phyloP scores from a whole-genome alignment of 2,329 filamentous ascomycete genomes.

The Zymoseptoria tritici region DNA sequence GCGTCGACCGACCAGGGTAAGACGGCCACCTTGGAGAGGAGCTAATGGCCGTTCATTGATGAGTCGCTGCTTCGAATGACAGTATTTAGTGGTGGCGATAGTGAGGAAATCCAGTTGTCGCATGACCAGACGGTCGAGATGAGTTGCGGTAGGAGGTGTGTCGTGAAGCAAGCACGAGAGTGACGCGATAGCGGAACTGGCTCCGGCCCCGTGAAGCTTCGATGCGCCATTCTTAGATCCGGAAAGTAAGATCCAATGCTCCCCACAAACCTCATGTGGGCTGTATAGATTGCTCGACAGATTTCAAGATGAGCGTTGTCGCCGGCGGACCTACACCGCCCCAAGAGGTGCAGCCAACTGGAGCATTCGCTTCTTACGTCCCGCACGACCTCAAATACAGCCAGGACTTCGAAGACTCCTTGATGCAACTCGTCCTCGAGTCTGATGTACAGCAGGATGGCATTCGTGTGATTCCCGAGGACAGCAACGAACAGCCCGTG shows the following conservation, averaged over 20 bases:
- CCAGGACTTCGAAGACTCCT: constrained; percentile 38
- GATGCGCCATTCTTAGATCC: background rate
- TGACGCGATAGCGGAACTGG: background rate
- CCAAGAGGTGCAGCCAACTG: constrained; percentile 15
- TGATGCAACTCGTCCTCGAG: constrained; percentile 35
- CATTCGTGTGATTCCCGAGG: constrained; percentile 22
- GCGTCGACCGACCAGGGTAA: background rate
- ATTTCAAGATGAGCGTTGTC: background rate
- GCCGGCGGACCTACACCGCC: constrained; percentile 15
- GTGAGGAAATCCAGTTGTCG: background rate
- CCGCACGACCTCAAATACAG: constrained; percentile 39
- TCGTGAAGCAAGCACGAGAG: background rate
- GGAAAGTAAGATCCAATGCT: background rate
- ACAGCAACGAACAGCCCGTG: constrained; percentile 21
- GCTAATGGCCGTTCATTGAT: background rate
- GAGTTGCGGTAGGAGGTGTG: background rate
- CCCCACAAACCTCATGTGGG: background rate
- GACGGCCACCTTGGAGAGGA: background rate
- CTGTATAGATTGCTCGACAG: background rate
- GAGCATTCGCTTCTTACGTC: constrained; percentile 33
- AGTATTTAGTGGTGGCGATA: background rate
- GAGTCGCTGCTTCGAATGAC: background rate
- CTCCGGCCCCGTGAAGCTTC: background rate
- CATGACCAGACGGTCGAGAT: background rate
- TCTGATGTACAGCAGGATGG: constrained; percentile 19